phyloP scores from a whole-genome alignment of 345 rosid genomes.

The Boechera divaricarpa region DNA sequence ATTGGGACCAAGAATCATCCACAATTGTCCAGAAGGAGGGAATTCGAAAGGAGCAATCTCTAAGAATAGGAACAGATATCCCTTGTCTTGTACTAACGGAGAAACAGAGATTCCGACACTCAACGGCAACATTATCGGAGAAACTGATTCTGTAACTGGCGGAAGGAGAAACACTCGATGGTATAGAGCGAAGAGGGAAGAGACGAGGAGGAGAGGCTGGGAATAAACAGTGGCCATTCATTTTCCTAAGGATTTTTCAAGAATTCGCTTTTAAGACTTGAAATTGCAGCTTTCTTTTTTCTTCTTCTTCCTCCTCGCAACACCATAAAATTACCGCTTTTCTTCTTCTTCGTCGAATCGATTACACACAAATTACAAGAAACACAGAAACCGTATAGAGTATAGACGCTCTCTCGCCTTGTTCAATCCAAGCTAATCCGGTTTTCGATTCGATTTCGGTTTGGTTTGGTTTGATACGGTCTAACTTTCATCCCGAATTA shows the following conservation, averaged over 20 bases:
- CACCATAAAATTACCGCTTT: neutral
- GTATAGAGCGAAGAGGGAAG: constrained; percentile 47
- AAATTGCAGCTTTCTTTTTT: constrained; percentile 24
- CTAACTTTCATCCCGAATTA: neutral
- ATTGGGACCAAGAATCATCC: constrained; percentile 99
- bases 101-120: constrained; percentile 70
- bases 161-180: constrained; percentile 29
- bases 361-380: neutral
- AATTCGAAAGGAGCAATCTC: constrained; percentile 71
- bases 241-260: constrained; percentile 6
- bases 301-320: constrained; percentile 24
- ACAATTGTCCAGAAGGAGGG: constrained; percentile 82
- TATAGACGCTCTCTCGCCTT: neutral
- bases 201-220: constrained; percentile 42
- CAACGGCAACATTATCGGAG: constrained; percentile 53
- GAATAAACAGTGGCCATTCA: constrained; percentile 47
- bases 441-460: neutral
- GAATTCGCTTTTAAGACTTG: neutral
- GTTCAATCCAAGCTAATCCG: neutral
- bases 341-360: constrained; percentile 6
- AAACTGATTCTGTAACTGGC: constrained; percentile 49
- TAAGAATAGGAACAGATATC: constrained; percentile 61
- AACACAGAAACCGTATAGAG: neutral
- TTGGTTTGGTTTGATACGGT: neutral
- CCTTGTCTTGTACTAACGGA: constrained; percentile 67